Evolutionary conservation across 441 rosid genomes (phyloP).

Genomic region (Jatropha podagrica): DNA sequence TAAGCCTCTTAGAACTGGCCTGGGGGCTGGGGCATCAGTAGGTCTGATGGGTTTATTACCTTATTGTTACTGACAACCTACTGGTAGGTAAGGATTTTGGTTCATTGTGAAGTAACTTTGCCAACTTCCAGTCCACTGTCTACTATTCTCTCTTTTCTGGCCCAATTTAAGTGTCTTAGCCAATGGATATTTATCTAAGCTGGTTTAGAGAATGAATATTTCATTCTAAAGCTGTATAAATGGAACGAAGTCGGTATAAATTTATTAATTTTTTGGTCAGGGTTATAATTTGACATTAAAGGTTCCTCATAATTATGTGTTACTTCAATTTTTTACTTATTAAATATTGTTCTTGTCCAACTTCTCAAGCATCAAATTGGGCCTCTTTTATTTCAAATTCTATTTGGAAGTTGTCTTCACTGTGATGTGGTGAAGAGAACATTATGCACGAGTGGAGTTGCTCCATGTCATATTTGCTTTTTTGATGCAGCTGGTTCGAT

Average conservation of each 20-base stretch:
- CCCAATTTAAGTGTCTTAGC: neutral
- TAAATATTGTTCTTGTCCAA: neutral
- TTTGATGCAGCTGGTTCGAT: slow-evolving; percentile 81
- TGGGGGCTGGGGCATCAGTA: no score
- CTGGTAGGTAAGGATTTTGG: no score
- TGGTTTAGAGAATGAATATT: no score
- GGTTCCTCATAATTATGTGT: no score
- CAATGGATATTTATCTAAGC: no score
- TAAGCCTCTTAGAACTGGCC: no score
- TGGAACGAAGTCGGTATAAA: slow-evolving; percentile 1
- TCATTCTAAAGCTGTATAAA: neutral
- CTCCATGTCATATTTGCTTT: slow-evolving; percentile 12
- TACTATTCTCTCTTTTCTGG: neutral
- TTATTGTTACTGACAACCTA: no score
- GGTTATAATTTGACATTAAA: neutral
- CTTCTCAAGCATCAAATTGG: neutral
- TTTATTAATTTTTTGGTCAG: neutral
- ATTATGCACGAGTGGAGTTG: neutral
- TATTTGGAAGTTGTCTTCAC: slow-evolving; percentile 7
- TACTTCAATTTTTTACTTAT: no score
- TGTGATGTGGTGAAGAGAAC: slow-evolving; percentile 5
- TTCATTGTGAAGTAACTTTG: neutral
- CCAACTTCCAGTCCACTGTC: neutral
- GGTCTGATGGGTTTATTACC: no score
- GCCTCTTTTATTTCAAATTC: neutral